phyloP scores from a whole-genome alignment of 2,329 filamentous ascomycete species.

The Immersiporthe knoxdaviesiana region DNA sequence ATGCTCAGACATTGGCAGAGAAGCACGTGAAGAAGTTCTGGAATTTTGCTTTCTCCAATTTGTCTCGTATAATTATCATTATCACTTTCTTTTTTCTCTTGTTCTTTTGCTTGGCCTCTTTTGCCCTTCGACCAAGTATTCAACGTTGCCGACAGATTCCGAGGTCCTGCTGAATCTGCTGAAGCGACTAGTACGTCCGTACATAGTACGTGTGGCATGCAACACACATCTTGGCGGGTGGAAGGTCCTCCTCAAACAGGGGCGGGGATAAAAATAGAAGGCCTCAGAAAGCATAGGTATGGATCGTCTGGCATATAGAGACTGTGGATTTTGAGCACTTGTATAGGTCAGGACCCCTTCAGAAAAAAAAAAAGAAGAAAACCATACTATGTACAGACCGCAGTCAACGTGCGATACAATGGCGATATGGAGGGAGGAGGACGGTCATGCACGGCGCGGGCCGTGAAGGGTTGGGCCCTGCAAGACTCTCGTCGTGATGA shows the following conservation, averaged over 20 bases:
- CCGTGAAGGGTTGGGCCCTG: constrained; percentile 1
- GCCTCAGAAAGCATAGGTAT: background rate
- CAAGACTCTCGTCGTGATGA: background rate
- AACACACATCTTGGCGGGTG: background rate
- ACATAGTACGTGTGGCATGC: background rate
- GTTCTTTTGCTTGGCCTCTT: background rate
- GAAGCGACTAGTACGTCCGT: background rate
- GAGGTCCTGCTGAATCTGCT: background rate
- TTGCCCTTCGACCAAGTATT: background rate
- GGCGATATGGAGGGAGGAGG: background rate
- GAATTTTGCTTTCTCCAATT: background rate
- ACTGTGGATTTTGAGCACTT: background rate
- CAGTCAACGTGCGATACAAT: background rate
- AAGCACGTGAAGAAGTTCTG: background rate
- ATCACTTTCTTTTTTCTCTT: background rate
- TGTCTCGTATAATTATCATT: background rate
- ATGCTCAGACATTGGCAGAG: background rate
- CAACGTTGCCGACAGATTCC: background rate
- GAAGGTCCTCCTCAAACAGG: background rate
- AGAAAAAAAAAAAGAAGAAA: too few relatives aligned
- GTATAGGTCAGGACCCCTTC: background rate
- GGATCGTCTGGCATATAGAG: constrained; percentile 3
- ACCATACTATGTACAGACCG: background rate
- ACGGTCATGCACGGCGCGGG: constrained; percentile 5
- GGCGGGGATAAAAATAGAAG: constrained; percentile 17